Conservation (phyloP, 768 basidiomycete genomes). For the Pleurotus tuoliensis region DNA sequence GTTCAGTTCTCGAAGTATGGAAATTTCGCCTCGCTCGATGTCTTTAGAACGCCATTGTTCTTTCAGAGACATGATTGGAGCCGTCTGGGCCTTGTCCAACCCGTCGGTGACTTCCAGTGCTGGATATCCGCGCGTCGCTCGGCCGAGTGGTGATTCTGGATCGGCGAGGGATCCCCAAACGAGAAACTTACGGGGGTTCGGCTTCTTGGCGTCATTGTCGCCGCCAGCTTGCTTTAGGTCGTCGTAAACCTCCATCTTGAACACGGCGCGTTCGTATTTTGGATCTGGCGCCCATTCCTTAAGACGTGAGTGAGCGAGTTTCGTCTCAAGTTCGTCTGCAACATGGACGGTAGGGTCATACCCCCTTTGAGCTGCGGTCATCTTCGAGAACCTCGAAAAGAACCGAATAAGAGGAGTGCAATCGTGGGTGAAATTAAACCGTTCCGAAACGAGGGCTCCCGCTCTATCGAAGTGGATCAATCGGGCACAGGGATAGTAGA, state of each 20-base stretch:
- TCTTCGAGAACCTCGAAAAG: conserved; percentile 18
- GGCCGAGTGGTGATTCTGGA: conserved; percentile 1
- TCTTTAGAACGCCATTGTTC: conserved; percentile 4
- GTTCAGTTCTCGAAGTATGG: not conserved
- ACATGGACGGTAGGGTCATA: not conserved
- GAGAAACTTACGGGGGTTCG: not conserved
- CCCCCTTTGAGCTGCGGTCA: not conserved
- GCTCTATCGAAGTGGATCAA: conserved; percentile 32
- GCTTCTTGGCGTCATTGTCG: not conserved
- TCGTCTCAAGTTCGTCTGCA: not conserved
- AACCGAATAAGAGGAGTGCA: conserved; percentile 17
- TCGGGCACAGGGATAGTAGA: conserved; percentile 20
- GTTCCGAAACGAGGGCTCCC: conserved; percentile 21
- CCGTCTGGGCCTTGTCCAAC: not conserved
- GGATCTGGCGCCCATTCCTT: not conserved
- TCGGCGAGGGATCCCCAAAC: conserved; percentile 7
- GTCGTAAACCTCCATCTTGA: not conserved
- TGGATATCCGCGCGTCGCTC: conserved; percentile 3
- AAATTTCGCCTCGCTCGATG: not conserved
- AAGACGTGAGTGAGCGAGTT: not conserved
- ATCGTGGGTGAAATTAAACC: conserved; percentile 20
- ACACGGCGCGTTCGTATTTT: not conserved
- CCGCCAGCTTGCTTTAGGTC: no score
- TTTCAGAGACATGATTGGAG: not conserved
- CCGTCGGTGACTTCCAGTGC: not conserved